Evolutionary conservation across 1,139 yeast genomes (phyloP).

Genomic region (Candida sp.): DNA sequence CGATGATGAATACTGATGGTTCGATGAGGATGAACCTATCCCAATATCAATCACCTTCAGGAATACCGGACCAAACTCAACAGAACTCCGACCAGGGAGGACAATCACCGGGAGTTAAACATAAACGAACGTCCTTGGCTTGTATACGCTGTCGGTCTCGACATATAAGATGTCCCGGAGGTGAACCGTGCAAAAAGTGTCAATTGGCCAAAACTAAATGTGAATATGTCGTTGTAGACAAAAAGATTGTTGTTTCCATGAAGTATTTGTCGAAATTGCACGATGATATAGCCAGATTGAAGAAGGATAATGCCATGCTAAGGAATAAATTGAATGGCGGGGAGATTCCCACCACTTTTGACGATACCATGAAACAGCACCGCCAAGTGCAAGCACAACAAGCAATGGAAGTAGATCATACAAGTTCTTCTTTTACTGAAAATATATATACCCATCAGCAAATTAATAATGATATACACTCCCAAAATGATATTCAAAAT

Average conservation of each 20-base stretch:
- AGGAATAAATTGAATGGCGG: constrained; percentile 42
- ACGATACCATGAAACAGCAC: constrained; percentile 1
- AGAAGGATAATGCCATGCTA: constrained; percentile 53
- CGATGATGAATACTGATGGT: constrained; percentile 1
- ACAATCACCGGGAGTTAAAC: constrained; percentile 8
- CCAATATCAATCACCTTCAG: neutral
- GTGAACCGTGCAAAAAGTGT: constrained; percentile 73
- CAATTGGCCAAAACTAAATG: constrained; percentile 55
- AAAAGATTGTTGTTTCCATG: constrained; percentile 74
- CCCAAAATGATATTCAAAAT: neutral
- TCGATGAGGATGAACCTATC: neutral
- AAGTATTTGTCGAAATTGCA: constrained; percentile 68
- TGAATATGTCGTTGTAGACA: constrained; percentile 76
- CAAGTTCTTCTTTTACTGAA: constrained; percentile 1
- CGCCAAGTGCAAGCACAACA: constrained; percentile 7
- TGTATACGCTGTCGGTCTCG: constrained; percentile 74
- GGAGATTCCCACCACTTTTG: constrained; percentile 8
- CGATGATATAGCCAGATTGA: constrained; percentile 53
- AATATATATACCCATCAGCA: constrained; percentile 2
- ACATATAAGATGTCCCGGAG: constrained; percentile 82
- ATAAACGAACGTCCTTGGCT: constrained; percentile 37
- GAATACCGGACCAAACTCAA: neutral
- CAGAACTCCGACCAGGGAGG: neutral
- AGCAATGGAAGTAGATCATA: constrained; percentile 4
- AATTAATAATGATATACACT: constrained; percentile 1